Evolutionary conservation across 1,284 basidiomycete genomes (phyloP).

Genomic region (Irpex rosettiformis): DNA sequence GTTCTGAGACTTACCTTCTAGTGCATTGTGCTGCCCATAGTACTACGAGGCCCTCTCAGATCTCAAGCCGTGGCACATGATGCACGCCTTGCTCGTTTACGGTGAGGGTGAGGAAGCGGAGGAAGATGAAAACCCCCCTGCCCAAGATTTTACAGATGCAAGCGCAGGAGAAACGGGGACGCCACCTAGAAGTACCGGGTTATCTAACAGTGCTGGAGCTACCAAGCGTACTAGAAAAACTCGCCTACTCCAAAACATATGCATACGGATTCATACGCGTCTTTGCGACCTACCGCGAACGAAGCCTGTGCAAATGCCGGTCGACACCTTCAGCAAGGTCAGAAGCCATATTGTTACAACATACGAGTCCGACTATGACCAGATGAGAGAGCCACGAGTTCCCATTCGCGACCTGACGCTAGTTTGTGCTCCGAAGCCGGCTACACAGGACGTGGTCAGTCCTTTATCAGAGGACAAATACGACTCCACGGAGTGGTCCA

Average conservation of each 20-base stretch:
- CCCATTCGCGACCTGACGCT: background rate
- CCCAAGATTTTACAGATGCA: background rate
- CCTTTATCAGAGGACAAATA: background rate
- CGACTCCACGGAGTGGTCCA: background rate
- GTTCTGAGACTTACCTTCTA: background rate
- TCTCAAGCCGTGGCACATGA: slow-evolving; percentile 9
- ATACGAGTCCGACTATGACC: background rate
- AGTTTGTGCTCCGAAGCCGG: background rate
- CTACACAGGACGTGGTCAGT: background rate
- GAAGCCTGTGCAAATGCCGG: background rate
- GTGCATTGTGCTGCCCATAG: background rate
- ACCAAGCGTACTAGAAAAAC: background rate
- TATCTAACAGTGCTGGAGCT: no score
- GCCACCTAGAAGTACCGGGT: no score
- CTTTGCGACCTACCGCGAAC: slow-evolving; percentile 1
- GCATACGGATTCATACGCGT: slow-evolving; percentile 3
- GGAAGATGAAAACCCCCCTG: background rate
- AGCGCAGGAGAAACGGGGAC: no score
- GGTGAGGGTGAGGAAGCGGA: background rate
- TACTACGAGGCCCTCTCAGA: slow-evolving; percentile 3
- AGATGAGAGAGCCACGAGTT: background rate
- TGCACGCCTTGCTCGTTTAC: background rate
- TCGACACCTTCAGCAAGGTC: background rate
- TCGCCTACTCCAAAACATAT: background rate
- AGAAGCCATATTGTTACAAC: background rate